Base-by-base conservation (phyloP, 2,329 filamentous ascomycete species). In the Neophaeococcomyces mojaviensis region DNA sequence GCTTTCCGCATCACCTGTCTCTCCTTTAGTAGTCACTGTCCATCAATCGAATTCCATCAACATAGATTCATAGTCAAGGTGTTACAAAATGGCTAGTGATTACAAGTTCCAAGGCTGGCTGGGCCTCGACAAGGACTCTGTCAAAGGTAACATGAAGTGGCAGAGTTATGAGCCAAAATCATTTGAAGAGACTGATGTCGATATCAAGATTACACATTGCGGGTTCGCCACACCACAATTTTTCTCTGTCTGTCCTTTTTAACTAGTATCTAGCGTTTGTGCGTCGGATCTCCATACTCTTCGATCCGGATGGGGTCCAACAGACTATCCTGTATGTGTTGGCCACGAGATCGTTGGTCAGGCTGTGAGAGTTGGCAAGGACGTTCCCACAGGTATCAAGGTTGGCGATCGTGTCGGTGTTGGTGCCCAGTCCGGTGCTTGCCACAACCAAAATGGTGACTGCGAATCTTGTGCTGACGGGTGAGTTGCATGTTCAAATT, bases 261-360 rank as follows among this genome's bases (percentile, higher is more conserved):
- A 19, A 35, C 32, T 7, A 19, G 18, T n/a, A 6, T n/a, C 13
- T 15, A 19, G 80, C 50, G 73, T 84, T 52, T 84, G 81, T 58
- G 79, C 77, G 45, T 75, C 73, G 0, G 79, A 83, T 52, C 39
- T 82, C 28, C 78, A 55, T 33, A 52, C 49, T 12, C 30, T 54
- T 9, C 34, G 45, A 2, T 43, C 39, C 28, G 53, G 51, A 20
- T 50, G 48, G 48, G 62, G 55, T 1, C 62, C 62, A 16, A 55
- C 64, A 6, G 58, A 65, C 47, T 69, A 68, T 48, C 66, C 67
- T 32, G 67, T 77, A 32, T 76, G 76, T 36, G 76, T 80, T 24
- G 80, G 79, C 46, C 79, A 83, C 61, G 80, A 83, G 56, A 82
- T 83, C 36, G 72, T 82, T 52, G 80, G 80, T 36, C 72, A 65